These are phyloP conservation scores for Taiwanofungus camphoratus DNA, from an alignment of 1,284 basidiomycete genomes.

Conservation along the genomic window DNA sequence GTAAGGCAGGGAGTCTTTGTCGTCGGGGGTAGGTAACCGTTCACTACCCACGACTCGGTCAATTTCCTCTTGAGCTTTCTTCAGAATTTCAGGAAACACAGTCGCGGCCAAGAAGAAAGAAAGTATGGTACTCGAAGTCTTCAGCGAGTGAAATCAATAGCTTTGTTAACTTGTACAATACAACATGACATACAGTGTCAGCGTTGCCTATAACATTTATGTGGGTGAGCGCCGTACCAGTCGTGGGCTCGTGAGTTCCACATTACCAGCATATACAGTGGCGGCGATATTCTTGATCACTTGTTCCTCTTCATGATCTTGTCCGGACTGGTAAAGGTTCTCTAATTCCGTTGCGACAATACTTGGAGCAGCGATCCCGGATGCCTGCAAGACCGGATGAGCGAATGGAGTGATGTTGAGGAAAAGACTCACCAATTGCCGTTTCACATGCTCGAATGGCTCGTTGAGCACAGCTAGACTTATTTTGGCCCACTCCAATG, in stretches of 20 bases:
- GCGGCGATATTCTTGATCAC: slow-evolving; percentile 21
- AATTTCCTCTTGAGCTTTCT: slow-evolving; percentile 18
- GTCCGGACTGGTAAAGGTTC: slow-evolving; percentile 7
- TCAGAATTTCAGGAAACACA: slow-evolving; percentile 4
- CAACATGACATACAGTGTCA: slow-evolving; percentile 19
- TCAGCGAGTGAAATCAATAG: neutral
- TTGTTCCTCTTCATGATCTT: slow-evolving; percentile 11
- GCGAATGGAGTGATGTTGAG: neutral
- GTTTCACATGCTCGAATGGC: slow-evolving; percentile 22
- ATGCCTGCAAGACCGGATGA: slow-evolving; percentile 14
- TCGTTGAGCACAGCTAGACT: slow-evolving; percentile 18
- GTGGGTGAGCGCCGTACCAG: neutral
- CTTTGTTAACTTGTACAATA: neutral
- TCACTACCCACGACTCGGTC: slow-evolving; percentile 18
- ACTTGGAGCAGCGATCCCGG: slow-evolving; percentile 17
- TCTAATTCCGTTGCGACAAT: slow-evolving; percentile 13
- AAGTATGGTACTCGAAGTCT: slow-evolving; percentile 1
- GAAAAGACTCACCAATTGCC: slow-evolving; percentile 17
- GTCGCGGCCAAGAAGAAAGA: slow-evolving; percentile 6
- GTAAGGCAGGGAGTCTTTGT: slow-evolving; percentile 20
- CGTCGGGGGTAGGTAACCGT: slow-evolving; percentile 22
- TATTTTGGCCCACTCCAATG: slow-evolving; percentile 13
- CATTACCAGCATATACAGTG: slow-evolving; percentile 20
- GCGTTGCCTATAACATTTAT: slow-evolving; percentile 15
- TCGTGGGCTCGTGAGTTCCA: neutral